phyloP scores from a whole-genome alignment of 495 filamentous ascomycete species.

The Copromyces sp. region DNA sequence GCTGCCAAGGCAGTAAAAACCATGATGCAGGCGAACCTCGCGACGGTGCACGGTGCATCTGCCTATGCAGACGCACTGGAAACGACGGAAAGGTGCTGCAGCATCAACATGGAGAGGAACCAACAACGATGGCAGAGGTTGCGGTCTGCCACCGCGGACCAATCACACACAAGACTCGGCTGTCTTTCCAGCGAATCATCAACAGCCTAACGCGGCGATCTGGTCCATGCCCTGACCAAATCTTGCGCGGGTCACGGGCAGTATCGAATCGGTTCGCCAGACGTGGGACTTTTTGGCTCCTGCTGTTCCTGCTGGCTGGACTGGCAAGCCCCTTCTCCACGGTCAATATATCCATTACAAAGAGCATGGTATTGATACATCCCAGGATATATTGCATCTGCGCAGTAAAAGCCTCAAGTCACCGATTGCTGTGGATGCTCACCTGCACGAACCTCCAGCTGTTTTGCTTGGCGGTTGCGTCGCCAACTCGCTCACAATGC shows the following conservation, averaged over 20 bases:
- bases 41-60: background rate
- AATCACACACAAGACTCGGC: background rate
- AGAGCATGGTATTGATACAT: background rate
- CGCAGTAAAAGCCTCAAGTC: background rate
- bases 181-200: background rate
- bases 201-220: background rate
- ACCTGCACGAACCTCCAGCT: background rate
- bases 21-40: background rate
- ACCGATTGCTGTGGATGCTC: background rate
- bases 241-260: background rate
- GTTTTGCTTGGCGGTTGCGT: background rate
- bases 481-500: background rate
- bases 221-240: background rate
- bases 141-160: background rate
- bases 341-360: background rate
- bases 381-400: background rate
- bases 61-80: background rate
- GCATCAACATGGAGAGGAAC: background rate
- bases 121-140: background rate
- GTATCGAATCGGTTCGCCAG: background rate
- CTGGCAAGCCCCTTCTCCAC: background rate
- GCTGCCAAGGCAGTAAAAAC: background rate
- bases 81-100: background rate
- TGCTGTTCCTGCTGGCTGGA: background rate
- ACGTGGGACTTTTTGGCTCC: background rate